Conservation (phyloP, 768 basidiomycete species). For the Boletus huronensis region DNA sequence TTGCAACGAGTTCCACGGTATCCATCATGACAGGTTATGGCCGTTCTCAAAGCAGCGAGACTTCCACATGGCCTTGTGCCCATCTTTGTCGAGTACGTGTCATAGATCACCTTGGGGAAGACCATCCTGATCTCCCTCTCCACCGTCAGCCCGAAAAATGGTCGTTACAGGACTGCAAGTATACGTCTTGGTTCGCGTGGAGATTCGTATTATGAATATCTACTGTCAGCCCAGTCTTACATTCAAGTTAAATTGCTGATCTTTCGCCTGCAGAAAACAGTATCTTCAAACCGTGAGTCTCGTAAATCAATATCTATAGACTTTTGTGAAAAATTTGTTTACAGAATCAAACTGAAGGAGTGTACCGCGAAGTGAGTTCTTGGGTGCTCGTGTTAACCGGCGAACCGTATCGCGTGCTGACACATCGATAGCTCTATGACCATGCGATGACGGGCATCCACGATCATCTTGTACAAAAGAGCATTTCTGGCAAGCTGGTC, state of each 20-base stretch:
- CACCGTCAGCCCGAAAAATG: slow-evolving; percentile 41
- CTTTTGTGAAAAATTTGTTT: slow-evolving; percentile 4
- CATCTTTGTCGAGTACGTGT: slow-evolving; percentile 74
- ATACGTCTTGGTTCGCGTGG: slow-evolving; percentile 90
- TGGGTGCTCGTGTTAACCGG: not conserved
- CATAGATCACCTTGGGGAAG: slow-evolving; percentile 1
- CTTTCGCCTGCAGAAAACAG: slow-evolving; percentile 24
- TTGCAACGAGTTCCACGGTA: not conserved
- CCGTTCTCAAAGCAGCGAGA: slow-evolving; percentile 58
- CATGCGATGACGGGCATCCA: slow-evolving; percentile 82
- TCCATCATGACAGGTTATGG: slow-evolving; percentile 51
- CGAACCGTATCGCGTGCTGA: not conserved
- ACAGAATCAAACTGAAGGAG: slow-evolving; percentile 67
- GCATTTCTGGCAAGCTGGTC: slow-evolving; percentile 52
- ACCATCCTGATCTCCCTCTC: slow-evolving; percentile 11
- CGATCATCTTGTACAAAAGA: slow-evolving; percentile 64
- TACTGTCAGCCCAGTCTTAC: slow-evolving; percentile 50
- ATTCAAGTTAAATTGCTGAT: not conserved
- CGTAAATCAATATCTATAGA: not conserved
- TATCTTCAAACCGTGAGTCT: slow-evolving; percentile 31
- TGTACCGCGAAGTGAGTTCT: slow-evolving; percentile 67
- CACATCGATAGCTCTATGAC: slow-evolving; percentile 74
- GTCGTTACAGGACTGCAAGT: slow-evolving; percentile 58
- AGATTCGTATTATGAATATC: slow-evolving; percentile 92
- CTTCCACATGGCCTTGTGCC: slow-evolving; percentile 74